Conservation (phyloP, 441 rosid genomes). For the Jatropha podagrica region DNA sequence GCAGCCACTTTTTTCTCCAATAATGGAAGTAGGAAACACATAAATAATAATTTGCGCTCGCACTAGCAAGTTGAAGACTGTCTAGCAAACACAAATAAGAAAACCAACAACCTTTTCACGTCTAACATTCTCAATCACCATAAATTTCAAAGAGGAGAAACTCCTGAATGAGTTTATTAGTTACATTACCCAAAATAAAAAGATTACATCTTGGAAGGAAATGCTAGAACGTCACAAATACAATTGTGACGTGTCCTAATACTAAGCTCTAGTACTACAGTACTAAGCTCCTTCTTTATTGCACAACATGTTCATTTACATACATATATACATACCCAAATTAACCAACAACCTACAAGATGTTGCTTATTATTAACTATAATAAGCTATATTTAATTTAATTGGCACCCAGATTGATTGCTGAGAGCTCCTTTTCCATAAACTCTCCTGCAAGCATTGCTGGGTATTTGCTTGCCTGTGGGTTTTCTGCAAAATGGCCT, state of each 20-base stretch:
- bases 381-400: background rate
- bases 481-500: slow-evolving; percentile 66
- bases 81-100: no score
- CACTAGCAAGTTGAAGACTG: no score
- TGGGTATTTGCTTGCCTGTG: slow-evolving; percentile 69
- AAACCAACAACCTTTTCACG: no score
- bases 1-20: no score
- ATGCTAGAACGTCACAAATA: background rate
- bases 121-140: no score
- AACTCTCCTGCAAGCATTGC: slow-evolving; percentile 66
- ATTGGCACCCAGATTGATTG: slow-evolving; percentile 65
- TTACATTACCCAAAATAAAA: no score
- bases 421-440: slow-evolving; percentile 84
- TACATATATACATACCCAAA: background rate
- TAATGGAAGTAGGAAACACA: no score
- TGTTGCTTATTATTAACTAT: slow-evolving; percentile 23
- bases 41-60: no score
- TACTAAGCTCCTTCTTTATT: background rate
- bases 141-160: no score
- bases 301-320: background rate
- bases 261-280: background rate
- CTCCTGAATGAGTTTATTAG: no score
- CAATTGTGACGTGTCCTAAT: background rate
- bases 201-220: no score
- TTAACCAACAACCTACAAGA: background rate